Conservation (phyloP, 2,329 filamentous ascomycete genomes). For the Pseudocercospora eumusae region DNA sequence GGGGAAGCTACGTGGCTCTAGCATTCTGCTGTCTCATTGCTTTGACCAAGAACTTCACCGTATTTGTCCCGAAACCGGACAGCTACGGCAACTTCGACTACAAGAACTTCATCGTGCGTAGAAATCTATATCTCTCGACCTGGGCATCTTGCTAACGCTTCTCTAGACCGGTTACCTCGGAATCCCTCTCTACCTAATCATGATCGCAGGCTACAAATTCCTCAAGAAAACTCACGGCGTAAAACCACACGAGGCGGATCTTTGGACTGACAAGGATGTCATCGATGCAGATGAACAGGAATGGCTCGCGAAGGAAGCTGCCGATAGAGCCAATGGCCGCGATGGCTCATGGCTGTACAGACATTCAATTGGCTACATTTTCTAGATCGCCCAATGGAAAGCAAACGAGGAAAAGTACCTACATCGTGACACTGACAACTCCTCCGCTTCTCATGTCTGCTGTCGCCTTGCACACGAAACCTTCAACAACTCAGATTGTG, state of each 20-base stretch:
- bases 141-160: constrained; percentile 8
- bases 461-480: not conserved
- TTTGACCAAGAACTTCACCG: constrained; percentile 79
- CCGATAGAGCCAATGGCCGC: constrained; percentile 32
- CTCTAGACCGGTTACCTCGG: constrained; percentile 62
- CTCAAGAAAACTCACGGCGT: constrained; percentile 60
- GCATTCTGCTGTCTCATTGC: constrained; percentile 71
- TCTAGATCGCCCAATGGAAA: constrained; percentile 23
- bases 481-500: not conserved
- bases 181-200: constrained; percentile 70
- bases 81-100: constrained; percentile 64
- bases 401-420: too few species aligned
- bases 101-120: constrained; percentile 65
- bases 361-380: constrained; percentile 35
- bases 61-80: constrained; percentile 58
- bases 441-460: not conserved
- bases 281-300: constrained; percentile 59
- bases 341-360: constrained; percentile 29
- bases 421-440: too few species aligned
- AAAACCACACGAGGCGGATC: constrained; percentile 57
- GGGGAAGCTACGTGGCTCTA: constrained; percentile 68
- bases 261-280: constrained; percentile 60
- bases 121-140: constrained; percentile 43
- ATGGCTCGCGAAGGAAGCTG: constrained; percentile 37
- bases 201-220: constrained; percentile 65